These are phyloP conservation scores for Plectosphaerella plurivora DNA, from an alignment of 2,329 filamentous ascomycete genomes.

Conservation along the genomic window DNA sequence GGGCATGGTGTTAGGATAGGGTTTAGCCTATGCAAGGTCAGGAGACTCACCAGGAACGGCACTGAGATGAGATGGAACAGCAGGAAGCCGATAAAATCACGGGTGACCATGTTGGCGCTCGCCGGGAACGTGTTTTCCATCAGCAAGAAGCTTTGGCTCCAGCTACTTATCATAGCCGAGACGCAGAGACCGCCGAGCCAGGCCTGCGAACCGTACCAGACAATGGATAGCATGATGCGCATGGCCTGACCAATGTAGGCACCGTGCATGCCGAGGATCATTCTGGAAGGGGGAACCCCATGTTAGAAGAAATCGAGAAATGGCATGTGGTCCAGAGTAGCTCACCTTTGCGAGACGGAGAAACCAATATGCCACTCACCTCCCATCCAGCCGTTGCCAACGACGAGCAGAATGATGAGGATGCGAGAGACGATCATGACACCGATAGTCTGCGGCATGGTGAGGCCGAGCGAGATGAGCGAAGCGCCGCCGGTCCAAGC, in stretches of 20 bases:
- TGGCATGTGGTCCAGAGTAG: neutral
- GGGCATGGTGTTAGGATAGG: neutral
- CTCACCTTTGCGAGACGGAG: conserved; percentile 34
- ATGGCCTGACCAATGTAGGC: conserved; percentile 32
- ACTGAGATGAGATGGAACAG: conserved; percentile 46
- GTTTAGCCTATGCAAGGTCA: no score
- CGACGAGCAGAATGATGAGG: conserved; percentile 11
- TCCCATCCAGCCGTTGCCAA: conserved; percentile 18
- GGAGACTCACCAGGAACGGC: conserved; percentile 33
- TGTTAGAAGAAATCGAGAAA: no score
- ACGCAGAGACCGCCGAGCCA: conserved; percentile 16
- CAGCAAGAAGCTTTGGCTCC: conserved; percentile 38
- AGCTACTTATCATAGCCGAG: conserved; percentile 35
- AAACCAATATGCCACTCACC: conserved; percentile 26
- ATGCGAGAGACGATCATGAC: conserved; percentile 13
- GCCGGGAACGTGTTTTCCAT: conserved; percentile 40
- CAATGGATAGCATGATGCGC: conserved; percentile 31
- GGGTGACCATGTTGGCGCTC: conserved; percentile 30
- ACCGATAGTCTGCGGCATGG: conserved; percentile 13
- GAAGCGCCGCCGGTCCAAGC: conserved; percentile 13
- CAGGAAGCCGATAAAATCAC: conserved; percentile 43
- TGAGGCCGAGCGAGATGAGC: conserved; percentile 11
- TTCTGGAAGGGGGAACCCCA: neutral
- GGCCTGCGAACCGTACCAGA: conserved; percentile 33
- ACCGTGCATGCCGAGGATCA: conserved; percentile 29